phyloP scores from a whole-genome alignment of 2,329 filamentous ascomycete species.

The Arthrinium phaeospermum region DNA sequence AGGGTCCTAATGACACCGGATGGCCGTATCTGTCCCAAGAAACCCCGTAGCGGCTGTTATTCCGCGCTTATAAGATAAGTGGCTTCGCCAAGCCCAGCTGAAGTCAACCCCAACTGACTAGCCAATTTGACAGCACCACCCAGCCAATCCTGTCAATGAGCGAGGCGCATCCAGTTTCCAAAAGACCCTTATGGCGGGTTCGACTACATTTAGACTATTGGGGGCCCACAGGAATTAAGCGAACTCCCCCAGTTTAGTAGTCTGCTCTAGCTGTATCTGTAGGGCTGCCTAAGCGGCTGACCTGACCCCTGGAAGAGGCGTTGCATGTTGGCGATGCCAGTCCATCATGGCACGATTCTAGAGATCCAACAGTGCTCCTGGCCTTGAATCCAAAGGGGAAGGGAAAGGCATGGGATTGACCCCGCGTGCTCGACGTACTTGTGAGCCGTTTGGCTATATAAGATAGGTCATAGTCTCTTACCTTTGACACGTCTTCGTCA shows the following conservation, averaged over 20 bases:
- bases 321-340: not conserved
- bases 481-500: not conserved
- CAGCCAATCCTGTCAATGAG: not conserved
- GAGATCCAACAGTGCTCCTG: not conserved
- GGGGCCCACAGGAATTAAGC: not conserved
- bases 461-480: not conserved
- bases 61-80: not conserved
- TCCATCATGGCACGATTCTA: not conserved
- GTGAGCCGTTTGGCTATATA: not conserved
- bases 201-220: not conserved
- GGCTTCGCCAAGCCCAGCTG: slow-evolving; percentile 9
- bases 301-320: not conserved
- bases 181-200: not conserved
- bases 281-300: slow-evolving; percentile 14
- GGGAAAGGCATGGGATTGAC: not conserved
- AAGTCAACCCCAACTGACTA: slow-evolving; percentile 8
- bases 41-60: not conserved
- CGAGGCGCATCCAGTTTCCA: not conserved
- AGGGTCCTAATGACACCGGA: not conserved
- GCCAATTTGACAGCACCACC: not conserved
- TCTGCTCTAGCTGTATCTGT: not conserved
- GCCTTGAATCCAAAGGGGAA: not conserved
- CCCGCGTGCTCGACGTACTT: too few relatives aligned
- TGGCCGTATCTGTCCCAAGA: not conserved
- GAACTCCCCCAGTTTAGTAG: not conserved